A percentile compares a stretch with the other conserved stretches of the same genome.
These are phyloP conservation scores for Linnemannia schmuckeri DNA, from an alignment of 192 early-diverging fungal species.

Conservation along the genomic window DNA sequence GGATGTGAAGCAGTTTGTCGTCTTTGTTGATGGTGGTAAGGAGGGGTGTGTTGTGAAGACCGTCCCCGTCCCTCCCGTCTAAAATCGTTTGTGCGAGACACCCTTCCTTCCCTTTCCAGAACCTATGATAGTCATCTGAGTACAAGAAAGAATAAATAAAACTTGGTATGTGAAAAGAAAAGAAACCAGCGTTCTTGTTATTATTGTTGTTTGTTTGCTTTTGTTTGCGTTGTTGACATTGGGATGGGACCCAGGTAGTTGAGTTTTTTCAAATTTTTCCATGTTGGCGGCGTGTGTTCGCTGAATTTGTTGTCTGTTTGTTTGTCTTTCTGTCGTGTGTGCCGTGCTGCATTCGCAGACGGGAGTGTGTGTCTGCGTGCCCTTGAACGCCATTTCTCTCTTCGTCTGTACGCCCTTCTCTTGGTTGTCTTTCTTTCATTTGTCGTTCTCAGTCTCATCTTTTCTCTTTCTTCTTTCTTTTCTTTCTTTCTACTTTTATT, in stretches of 20 bases:
- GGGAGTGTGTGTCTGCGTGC: background rate
- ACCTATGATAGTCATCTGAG: background rate
- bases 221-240: too few relatives aligned
- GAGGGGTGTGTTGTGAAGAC: conserved; percentile 52
- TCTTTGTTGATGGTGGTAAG: conserved; percentile 50
- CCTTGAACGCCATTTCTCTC: background rate
- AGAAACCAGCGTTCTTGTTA: background rate
- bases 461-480: background rate
- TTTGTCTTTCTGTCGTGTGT: background rate
- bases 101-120: too few relatives aligned
- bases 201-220: background rate
- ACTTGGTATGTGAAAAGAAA: background rate
- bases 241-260: too few relatives aligned
- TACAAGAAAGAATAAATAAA: background rate
- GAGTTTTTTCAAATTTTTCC: too few relatives aligned
- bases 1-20: conserved; percentile 36
- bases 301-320: background rate
- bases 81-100: background rate
- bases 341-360: background rate
- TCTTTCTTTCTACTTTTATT: background rate
- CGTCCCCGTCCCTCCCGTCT: conserved; percentile 34
- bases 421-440: background rate
- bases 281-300: background rate
- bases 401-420: background rate
- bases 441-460: too few relatives aligned